Evolutionary conservation across 1,284 basidiomycete genomes (phyloP), one percentile per base, ranked within the genome.

Genomic region (Fomitopsis betulina): DNA sequence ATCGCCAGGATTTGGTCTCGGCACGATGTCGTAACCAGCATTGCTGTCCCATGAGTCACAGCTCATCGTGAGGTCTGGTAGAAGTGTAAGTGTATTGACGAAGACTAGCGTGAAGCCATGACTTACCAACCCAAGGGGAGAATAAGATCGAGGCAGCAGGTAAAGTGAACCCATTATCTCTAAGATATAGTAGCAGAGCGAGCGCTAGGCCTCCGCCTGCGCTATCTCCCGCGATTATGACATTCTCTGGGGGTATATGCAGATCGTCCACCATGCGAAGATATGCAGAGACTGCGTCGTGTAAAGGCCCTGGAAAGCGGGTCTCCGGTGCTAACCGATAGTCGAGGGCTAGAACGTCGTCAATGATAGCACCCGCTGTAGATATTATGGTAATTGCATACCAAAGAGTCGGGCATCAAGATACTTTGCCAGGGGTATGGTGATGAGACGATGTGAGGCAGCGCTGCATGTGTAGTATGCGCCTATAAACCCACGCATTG

Each of bases 21-120:
- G 91, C 0, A 95, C 85, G 37, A 95, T 86, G 70, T 94, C 93
- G 68, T 81, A 92, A 19, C 79, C 79, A 17, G 91, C 86, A 71
- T 98, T 98, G 56, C 91, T 92, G 55, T 98, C 94, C 96, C 96
- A 98, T 37, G 93, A 96, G 62, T 96, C 93, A 72, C 96, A 98
- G 62, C 94, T 96, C 85, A 96, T 90, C 0, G 94, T 97, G 59
- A 98, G 75, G 75, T 96, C 93, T 91, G 38, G 27, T 30, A 30
- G 27, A 30, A 30, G 27, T 1, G 27, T 30, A 8, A 30, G 8
- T 30, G 27, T 8, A 30, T 8, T 8, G 27, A 30, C 27, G 27
- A 8, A 5, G 27, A 30, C 8, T 4, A 30, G 27, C 27, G 27
- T 30, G 15, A 61, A 19, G 54, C 21, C 17, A 27, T 17, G 3